Base-by-base conservation (phyloP, 2,329 filamentous ascomycete genomes). In the Paraconiothyrium sp. region DNA sequence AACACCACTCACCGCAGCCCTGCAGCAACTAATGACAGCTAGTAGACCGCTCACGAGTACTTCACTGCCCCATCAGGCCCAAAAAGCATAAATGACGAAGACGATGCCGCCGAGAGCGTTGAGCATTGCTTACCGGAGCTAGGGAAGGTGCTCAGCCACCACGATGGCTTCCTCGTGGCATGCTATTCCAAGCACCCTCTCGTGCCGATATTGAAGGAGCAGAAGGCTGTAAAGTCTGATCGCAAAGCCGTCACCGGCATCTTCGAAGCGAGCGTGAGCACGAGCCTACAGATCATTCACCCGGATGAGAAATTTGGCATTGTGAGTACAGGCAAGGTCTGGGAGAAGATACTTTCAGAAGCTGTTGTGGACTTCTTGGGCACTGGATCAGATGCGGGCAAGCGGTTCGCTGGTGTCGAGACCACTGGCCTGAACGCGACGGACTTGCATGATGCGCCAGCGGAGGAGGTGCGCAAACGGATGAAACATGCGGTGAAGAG, bases 111-210 rank as follows among this genome's bases (percentile, higher is more conserved):
- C 1, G 76, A 82, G 54, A 94, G 90, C 67, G 85, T 88, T 1
- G 73, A 84, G 1, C 85, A 87, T 59, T 91, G 92, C 54, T 80
- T 90, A 16, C 80, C 83, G 0, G 82, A 88, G 61, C 74, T 92
- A 6, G 74, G 80, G 30, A 74, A 82, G 1, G 62, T 79, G 0
- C 74, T 85, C 0, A 61, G 76, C 2, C 69, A 79, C 32, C 88
- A 92, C 76, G 89, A 95, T 72, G 93, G 85, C n/a, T 89, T 96
- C 64, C 84, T 97, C 0, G 86, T 97, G 2, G 93, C 93, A 22
- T 97, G 94, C 80, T 98, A 92, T 81, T 95, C 92, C 62, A 88
- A 91, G 1, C 93, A 97, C 73, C 89, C 91, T 0, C 85, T 97
- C 0, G 92, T 97, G 0, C 77, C 83, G 0, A 77, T 84, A 52